Conservation (phyloP, 306 rosid genomes). For the Psophocarpus tetragonolobus region DNA sequence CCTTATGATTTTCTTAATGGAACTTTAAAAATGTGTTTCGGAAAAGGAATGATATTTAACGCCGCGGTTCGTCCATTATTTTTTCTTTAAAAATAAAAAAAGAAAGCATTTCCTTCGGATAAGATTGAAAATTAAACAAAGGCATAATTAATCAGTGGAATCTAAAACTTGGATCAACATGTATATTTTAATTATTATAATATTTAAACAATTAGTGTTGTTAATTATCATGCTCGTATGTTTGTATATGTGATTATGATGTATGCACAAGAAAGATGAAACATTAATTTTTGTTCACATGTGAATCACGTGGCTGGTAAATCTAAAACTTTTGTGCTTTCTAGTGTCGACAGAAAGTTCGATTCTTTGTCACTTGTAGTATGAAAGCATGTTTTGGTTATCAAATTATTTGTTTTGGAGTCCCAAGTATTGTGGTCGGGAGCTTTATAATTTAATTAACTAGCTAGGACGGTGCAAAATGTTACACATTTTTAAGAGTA, state of each 20-base stretch:
- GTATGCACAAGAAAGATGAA: conserved; percentile 11
- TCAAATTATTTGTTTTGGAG: not conserved
- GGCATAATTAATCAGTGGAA: conserved; percentile 11
- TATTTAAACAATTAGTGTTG: not conserved
- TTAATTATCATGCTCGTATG: not conserved
- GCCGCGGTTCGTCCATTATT: not conserved
- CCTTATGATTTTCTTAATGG: conserved; percentile 24
- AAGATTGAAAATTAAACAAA: not conserved
- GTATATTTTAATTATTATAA: not conserved
- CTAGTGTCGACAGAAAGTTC: not conserved
- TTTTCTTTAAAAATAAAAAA: not conserved
- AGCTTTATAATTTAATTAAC: not conserved
- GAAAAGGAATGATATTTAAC: conserved; percentile 1
- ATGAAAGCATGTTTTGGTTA: conserved; percentile 14
- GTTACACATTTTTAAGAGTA: not conserved
- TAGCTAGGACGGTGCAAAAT: conserved; percentile 30
- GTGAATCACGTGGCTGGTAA: conserved; percentile 31
- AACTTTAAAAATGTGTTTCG: conserved; percentile 4
- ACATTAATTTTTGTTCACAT: not conserved
- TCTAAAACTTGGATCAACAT: conserved; percentile 13
- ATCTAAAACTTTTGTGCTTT: not conserved
- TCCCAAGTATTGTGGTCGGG: not conserved
- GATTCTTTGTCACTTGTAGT: not conserved
- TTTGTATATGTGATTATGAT: not conserved
- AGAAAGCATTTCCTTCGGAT: conserved; percentile 11